Evolutionary conservation across 2,329 filamentous ascomycete species (phyloP).

Genomic region (Microthyrium microscopicum): DNA sequence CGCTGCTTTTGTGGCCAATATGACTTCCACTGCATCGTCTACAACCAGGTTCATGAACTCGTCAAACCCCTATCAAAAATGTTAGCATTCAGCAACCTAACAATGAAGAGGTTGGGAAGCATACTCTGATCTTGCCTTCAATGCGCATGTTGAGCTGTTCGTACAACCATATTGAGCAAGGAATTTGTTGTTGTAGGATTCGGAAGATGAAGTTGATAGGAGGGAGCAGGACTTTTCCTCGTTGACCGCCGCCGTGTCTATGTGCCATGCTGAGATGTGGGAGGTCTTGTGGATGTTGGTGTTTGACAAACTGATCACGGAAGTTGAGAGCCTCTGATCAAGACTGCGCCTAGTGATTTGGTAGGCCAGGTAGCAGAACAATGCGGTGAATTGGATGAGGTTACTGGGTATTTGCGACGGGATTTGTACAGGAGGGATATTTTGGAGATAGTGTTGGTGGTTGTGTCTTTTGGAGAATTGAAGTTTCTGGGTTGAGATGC

Average conservation of each 20-base stretch:
- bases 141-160: slow-evolving; percentile 90
- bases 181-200: slow-evolving; percentile 67
- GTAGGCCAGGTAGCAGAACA: too few species aligned
- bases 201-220: slow-evolving; percentile 89
- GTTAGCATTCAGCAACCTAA: not conserved
- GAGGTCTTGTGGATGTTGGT: too few species aligned
- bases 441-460: not conserved
- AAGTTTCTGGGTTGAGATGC: not conserved
- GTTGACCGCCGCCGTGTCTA: slow-evolving; percentile 34
- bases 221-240: slow-evolving; percentile 52
- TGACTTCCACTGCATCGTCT: slow-evolving; percentile 89
- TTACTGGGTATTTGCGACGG: too few species aligned
- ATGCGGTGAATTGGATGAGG: too few species aligned
- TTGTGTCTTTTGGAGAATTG: not conserved
- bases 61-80: slow-evolving; percentile 63
- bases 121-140: slow-evolving; percentile 85
- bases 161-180: slow-evolving; percentile 90
- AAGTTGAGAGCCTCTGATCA: too few species aligned
- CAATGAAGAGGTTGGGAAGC: slow-evolving; percentile 15
- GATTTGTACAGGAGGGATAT: too few species aligned
- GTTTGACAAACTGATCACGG: too few species aligned
- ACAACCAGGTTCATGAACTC: slow-evolving; percentile 99
- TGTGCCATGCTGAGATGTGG: slow-evolving; percentile 37
- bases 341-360: too few species aligned
- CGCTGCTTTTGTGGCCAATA: slow-evolving; percentile 59